These are phyloP conservation scores for Flagelloscypha sp. DNA, from an alignment of 768 basidiomycete genomes.

Conservation along the genomic window DNA sequence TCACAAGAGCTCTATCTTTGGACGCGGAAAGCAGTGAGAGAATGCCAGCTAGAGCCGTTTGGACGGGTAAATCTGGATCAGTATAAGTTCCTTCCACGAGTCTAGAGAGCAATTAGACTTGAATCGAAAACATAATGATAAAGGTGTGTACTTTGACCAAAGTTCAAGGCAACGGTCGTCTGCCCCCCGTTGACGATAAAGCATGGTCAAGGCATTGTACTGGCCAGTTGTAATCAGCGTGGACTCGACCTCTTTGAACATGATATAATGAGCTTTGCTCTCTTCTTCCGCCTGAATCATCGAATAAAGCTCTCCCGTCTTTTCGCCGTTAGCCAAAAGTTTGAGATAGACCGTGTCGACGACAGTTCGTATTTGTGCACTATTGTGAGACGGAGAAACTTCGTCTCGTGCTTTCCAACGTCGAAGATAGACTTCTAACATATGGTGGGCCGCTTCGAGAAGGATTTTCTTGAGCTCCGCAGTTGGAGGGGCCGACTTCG, in stretches of 20 bases:
- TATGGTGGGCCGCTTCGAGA: slow-evolving; percentile 57
- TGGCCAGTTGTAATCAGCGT: slow-evolving; percentile 42
- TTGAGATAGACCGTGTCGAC: slow-evolving; percentile 81
- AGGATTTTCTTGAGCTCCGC: slow-evolving; percentile 61
- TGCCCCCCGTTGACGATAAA: slow-evolving; percentile 51
- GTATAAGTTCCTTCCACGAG: slow-evolving; percentile 58
- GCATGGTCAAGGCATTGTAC: slow-evolving; percentile 51
- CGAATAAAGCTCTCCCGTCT: slow-evolving; percentile 51
- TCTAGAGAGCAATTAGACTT: slow-evolving; percentile 24
- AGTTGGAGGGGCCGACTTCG: slow-evolving; percentile 60
- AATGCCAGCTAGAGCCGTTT: slow-evolving; percentile 56
- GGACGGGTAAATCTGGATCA: slow-evolving; percentile 55
- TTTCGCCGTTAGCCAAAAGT: slow-evolving; percentile 55
- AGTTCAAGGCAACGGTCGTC: slow-evolving; percentile 56
- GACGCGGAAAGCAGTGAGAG: slow-evolving; percentile 47
- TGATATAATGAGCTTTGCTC: too few species aligned
- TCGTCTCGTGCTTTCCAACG: slow-evolving; percentile 30
- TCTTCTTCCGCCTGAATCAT: slow-evolving; percentile 49
- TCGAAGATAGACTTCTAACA: slow-evolving; percentile 63
- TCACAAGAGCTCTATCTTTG: slow-evolving; percentile 52
- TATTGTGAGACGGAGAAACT: not conserved
- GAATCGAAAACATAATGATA: slow-evolving; percentile 3
- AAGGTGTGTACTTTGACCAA: slow-evolving; percentile 53
- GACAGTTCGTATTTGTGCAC: slow-evolving; percentile 32
- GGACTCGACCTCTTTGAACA: slow-evolving; percentile 55